Evolutionary conservation across 169 alveolate species (phyloP), one percentile per base, ranked within the genome.

Genomic region (Nephromyces sp.): DNA sequence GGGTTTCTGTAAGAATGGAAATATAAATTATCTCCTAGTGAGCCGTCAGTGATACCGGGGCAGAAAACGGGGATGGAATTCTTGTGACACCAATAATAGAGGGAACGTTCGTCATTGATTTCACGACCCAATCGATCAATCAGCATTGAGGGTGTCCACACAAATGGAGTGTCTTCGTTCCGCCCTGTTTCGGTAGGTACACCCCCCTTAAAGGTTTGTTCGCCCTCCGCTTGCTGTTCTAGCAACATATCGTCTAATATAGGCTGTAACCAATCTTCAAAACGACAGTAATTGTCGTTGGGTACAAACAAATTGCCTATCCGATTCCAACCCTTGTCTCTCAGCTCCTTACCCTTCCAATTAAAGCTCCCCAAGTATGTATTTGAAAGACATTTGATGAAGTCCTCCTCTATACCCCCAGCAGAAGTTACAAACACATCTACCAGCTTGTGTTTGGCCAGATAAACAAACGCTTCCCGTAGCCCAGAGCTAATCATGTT

Each of bases 1-100:
- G 84, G 84, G 87, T 83, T 88, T 85, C 84, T 85, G 93, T 91
- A 84, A 86, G 86, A 82, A 76, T 84, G 87, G 70, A 84, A 84
- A 80, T 70, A 95, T 32, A 95, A 84, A 83, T 93, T 93, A 82
- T 97, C 99, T 8, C 99, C 99, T 6, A 97, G 81, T 35, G 99
- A 95, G 3, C 99, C 99, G 83, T 98, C 99, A 27, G 99, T 97
- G 77, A 98, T 84, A 8, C 99, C 99, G 0, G 99, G 99, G 75
- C 99, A 96, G 78, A 94, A 95, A 32, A 75, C 96, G 1, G 99
- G 99, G 33, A 98, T 95, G 81, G 95, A 85, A 88, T 98, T 98
- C 76, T 91, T 93, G 75, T 92, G 92, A 79, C 99, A 96, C 99
- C 99, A 96, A 82, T 96, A 97, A 87, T 92, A 93, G 61, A 97